Percentiles rank a stretch among this genome's conserved stretches.
These are phyloP conservation scores for Rhynchosporium graminicola DNA, from an alignment of 2,329 filamentous ascomycete genomes.

Conservation along the genomic window DNA sequence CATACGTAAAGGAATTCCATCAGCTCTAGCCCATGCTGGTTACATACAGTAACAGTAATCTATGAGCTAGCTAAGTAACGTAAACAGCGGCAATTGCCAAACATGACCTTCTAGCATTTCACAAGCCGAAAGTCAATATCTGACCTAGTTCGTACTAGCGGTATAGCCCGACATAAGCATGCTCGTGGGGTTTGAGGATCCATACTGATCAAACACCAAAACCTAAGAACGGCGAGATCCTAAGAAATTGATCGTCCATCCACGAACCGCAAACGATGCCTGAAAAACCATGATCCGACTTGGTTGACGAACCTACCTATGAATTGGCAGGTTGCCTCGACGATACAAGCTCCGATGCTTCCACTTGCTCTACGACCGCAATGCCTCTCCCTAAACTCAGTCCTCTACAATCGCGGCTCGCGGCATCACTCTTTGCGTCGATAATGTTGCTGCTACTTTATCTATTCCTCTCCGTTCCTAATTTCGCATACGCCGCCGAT, in stretches of 20 bases:
- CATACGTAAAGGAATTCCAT: no score
- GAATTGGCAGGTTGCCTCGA: background rate
- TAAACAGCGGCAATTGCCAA: no score
- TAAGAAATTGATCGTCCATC: slow-evolving; percentile 13
- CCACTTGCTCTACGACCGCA: slow-evolving; percentile 24
- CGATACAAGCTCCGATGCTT: slow-evolving; percentile 24
- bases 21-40: no score
- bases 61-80: no score
- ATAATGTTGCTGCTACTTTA: slow-evolving; percentile 61
- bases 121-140: background rate
- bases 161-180: slow-evolving; percentile 18
- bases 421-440: slow-evolving; percentile 64
- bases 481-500: slow-evolving; percentile 64
- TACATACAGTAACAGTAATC: no score
- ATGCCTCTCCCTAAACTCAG: slow-evolving; percentile 53
- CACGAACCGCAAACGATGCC: background rate
- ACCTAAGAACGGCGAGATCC: slow-evolving; percentile 20
- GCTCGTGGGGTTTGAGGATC: slow-evolving; percentile 16
- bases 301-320: background rate
- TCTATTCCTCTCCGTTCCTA: slow-evolving; percentile 58
- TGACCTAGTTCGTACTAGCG: slow-evolving; percentile 10
- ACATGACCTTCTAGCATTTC: background rate
- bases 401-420: slow-evolving; percentile 71
- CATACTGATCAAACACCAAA: slow-evolving; percentile 17
- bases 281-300: slow-evolving; percentile 7